phyloP scores from a whole-genome alignment of 441 rosid species.

The Hura crepitans region DNA sequence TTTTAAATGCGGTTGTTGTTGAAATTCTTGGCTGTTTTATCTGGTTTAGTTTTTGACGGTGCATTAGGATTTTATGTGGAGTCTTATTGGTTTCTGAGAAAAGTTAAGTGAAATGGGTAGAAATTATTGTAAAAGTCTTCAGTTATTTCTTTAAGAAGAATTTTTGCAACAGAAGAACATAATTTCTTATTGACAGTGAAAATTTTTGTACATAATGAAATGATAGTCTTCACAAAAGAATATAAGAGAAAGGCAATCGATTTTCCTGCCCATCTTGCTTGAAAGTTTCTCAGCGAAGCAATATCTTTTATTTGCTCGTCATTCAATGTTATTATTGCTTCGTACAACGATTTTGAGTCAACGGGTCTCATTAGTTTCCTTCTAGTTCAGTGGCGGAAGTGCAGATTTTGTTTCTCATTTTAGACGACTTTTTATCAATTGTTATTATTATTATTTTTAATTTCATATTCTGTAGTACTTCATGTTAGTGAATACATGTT shows the following conservation, averaged over 20 bases:
- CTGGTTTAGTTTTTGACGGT: slow-evolving; percentile 16
- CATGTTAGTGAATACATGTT: not conserved
- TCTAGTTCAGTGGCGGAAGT: not conserved
- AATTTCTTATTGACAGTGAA: not conserved
- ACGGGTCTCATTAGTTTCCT: not conserved
- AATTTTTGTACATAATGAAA: not conserved
- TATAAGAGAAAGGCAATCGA: not conserved
- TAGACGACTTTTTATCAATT: not conserved
- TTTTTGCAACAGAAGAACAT: not conserved
- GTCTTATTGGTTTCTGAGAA: slow-evolving; percentile 25
- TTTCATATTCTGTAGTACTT: not conserved
- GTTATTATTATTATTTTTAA: not conserved
- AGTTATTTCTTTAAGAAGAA: not conserved
- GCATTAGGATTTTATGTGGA: not conserved
- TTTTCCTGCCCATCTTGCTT: not conserved
- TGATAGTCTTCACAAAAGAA: not conserved
- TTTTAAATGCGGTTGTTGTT: not conserved
- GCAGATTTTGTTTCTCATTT: not conserved
- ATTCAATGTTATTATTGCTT: not conserved
- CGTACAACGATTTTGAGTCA: not conserved
- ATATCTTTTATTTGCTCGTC: not conserved
- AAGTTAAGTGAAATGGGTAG: not conserved
- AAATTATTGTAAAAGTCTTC: not conserved
- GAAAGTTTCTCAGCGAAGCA: not conserved
- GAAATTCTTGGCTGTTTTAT: slow-evolving; percentile 13